Evolutionary conservation across 2,329 filamentous ascomycete species (phyloP), one percentile per base, ranked within the genome.

Genomic region (Mycocentrospora acerina): DNA sequence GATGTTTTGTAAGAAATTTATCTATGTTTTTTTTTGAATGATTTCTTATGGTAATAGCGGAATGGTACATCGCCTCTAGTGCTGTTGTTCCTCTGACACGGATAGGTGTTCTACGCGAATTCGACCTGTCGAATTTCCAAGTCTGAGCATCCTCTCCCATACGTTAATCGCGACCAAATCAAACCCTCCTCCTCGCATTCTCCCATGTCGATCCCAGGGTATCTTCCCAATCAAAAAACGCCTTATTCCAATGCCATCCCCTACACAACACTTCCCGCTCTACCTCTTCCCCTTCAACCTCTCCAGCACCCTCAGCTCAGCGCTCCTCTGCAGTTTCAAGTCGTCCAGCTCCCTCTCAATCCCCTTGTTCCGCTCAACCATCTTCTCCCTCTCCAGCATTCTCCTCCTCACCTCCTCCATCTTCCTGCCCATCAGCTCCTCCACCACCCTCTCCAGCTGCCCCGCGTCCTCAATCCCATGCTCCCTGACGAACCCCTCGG

Each of bases 301-400:
- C 46, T 69, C 64, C 52, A 70, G 57, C 24, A 75, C 66, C 55
- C 68, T 68, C 41, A 71, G 48, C 57, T 76, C 73, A 37, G 70
- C 66, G 32, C 62, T 61, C 51, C 73, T 66, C 60, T 73, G 66
- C 42, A 71, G 63, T 37, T 61, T 63, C 57, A 74, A 47, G 30
- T 67, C 59, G 50, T 67, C 64, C 41, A 76, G 46, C 52, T 74
- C 64, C 48, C 62, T 67, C 48, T 68, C 60, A n/a, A 75, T 59
- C 34, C 53, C 60, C 40, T 64, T 65, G 38, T 75, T 74, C 33
- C 62, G 60, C 36, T 63, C 61, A 9, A 68, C 60, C 5, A 69
- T 69, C 36, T 64, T 57, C 35, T 67, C 60, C 28, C 72, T 59
- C 64, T 54, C 54, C 59, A 54, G 42, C 62, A 71, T 48, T 51